Evolutionary conservation across 2,329 filamentous ascomycete species (phyloP), one percentile per base, ranked within the genome.

Genomic region (Ophiobolus disseminans): DNA sequence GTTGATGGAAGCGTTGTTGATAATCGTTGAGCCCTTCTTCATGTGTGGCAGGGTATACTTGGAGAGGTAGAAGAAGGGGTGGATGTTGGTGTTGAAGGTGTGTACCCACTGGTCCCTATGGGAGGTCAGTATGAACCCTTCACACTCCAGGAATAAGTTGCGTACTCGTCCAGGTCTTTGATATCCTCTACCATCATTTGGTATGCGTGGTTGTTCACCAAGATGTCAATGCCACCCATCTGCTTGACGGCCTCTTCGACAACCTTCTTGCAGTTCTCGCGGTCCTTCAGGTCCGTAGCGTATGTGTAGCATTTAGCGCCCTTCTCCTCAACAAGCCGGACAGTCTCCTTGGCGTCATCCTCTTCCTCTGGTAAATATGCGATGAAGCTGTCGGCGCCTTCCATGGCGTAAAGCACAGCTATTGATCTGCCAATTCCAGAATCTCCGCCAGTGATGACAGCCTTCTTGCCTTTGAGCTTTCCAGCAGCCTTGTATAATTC

Each of bases 1-100:
- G 70, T 93, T 93, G 69, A 94, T 86, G 23, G 88, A 91, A 35
- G 89, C 86, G 68, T 90, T 91, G 77, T 93, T 94, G 80, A 95
- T 91, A 70, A 95, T 91, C 20, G 84, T 86, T 46, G 84, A 81
- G 26, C 90, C 90, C n/a, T 73, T 71, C 65, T 84, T 82, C 85
- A 94, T 88, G 73, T 92, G 87, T 0, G 85, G 85, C 9, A 94
- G 78, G 10, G 81, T 75, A 66, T 92, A 90, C 72, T 94, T 94
- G 51, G 89, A 82, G 26, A 93, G 78, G 76, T 86, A 93, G 79
- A 91, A 94, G 77, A 85, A 87, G 3, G 88, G 82, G 72, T 93
- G 87, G 64, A 94, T 91, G 75, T 94, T 95, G 38, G 86, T 89
- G 73, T 90, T 80, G 75, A 95, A 93, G 0, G 89, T 93, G 50